phyloP scores from a whole-genome alignment of 805 yeast species.

The Clavispora vitiphila region DNA sequence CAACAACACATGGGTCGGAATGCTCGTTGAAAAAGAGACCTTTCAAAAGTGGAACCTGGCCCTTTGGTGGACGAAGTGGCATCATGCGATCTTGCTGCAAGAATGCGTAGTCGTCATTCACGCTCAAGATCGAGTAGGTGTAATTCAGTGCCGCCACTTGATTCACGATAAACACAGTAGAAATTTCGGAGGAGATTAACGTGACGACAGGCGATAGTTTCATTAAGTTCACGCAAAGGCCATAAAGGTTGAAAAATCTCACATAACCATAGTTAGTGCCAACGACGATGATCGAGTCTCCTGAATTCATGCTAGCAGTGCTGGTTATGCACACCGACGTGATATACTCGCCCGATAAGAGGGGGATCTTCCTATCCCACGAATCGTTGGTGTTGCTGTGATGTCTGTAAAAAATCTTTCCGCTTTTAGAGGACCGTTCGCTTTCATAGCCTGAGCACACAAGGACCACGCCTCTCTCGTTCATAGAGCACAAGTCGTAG shows the following conservation, averaged over 20 bases:
- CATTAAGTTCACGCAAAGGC: constrained; percentile 66
- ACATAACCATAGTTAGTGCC: constrained; percentile 76
- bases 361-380: constrained; percentile 67
- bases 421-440: constrained; percentile 14
- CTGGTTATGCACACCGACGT: constrained; percentile 60
- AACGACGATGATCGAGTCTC: constrained; percentile 50
- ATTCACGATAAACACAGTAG: constrained; percentile 48
- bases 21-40: constrained; percentile 80
- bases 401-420: constrained; percentile 58
- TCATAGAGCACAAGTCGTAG: constrained; percentile 73
- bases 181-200: constrained; percentile 56
- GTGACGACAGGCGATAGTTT: constrained; percentile 71
- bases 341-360: constrained; percentile 53
- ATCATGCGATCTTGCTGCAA: constrained; percentile 36
- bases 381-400: constrained; percentile 59
- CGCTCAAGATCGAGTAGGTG: constrained; percentile 46
- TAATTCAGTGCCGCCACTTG: constrained; percentile 27
- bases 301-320: constrained; percentile 11
- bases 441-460: constrained; percentile 35
- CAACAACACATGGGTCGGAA: constrained; percentile 84
- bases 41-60: constrained; percentile 41
- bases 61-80: constrained; percentile 23
- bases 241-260: constrained; percentile 65
- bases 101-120: constrained; percentile 34
- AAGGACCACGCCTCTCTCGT: constrained; percentile 59